Evolutionary conservation across 768 basidiomycete species (phyloP).

Genomic region (Coprinopsis marcescibilis): DNA sequence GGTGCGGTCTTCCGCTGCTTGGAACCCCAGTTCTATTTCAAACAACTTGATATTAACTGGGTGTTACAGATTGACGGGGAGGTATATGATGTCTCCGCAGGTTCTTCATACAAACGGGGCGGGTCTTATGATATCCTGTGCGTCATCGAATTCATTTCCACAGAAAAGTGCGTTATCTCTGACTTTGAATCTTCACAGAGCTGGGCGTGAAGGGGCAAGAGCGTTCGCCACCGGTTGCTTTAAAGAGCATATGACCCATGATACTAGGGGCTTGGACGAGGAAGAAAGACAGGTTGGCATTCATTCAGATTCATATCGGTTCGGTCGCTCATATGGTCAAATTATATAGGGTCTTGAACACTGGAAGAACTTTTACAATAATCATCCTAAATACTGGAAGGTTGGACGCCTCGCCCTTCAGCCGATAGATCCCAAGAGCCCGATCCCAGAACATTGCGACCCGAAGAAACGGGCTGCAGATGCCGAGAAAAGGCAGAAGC

Average conservation of each 20-base stretch:
- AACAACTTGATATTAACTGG: conserved; percentile 14
- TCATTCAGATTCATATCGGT: neutral
- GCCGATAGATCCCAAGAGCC: conserved; percentile 69
- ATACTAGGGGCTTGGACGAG: conserved; percentile 74
- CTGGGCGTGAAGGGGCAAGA: conserved; percentile 85
- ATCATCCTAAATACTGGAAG: conserved; percentile 74
- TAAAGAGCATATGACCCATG: conserved; percentile 84
- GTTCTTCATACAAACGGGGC: conserved; percentile 80
- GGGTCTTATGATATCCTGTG: conserved; percentile 77
- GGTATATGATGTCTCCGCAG: conserved; percentile 87
- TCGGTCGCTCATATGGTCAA: neutral
- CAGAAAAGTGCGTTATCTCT: conserved; percentile 11
- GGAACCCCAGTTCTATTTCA: no score
- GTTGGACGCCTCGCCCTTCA: conserved; percentile 73
- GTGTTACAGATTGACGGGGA: conserved; percentile 91
- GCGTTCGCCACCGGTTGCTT: conserved; percentile 95
- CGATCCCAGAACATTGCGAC: conserved; percentile 72
- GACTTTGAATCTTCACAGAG: conserved; percentile 33
- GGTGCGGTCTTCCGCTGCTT: neutral
- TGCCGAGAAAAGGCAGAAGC: conserved; percentile 20
- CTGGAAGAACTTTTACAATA: conserved; percentile 87
- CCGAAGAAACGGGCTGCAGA: conserved; percentile 46
- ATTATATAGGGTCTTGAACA: conserved; percentile 60
- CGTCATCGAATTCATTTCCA: conserved; percentile 17
- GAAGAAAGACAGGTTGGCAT: conserved; percentile 61